Evolutionary conservation across 805 yeast genomes (phyloP).

Genomic region (Ogataea methanolica): DNA sequence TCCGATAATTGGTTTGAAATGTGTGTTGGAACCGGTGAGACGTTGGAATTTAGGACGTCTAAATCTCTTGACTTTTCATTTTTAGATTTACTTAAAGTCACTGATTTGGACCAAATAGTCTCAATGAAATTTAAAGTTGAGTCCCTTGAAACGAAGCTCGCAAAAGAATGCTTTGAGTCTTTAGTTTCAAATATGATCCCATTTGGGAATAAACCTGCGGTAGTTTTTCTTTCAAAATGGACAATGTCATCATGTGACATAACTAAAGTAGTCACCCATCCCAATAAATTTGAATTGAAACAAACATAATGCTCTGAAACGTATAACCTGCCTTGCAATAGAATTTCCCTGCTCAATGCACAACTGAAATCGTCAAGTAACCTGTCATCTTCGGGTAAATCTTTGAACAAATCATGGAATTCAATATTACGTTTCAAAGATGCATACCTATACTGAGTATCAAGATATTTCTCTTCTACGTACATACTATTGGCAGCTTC

Average conservation of each 20-base stretch:
- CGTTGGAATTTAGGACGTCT: constrained; percentile 16
- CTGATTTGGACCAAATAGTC: constrained; percentile 58
- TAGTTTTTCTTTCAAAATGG: constrained; percentile 71
- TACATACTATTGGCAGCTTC: constrained; percentile 40
- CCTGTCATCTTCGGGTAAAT: constrained; percentile 63
- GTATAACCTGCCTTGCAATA: constrained; percentile 83
- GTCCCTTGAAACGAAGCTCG: constrained; percentile 83
- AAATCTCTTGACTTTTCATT: constrained; percentile 23
- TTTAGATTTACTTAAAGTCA: constrained; percentile 24
- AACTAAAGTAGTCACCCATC: constrained; percentile 83
- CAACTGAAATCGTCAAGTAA: constrained; percentile 85
- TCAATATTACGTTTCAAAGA: constrained; percentile 60
- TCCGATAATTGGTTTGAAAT: constrained; percentile 15
- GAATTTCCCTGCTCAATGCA: constrained; percentile 81
- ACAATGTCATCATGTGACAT: constrained; percentile 68
- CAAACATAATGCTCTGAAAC: constrained; percentile 75
- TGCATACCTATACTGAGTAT: constrained; percentile 62
- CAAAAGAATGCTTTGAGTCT: constrained; percentile 68
- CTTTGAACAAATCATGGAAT: constrained; percentile 70
- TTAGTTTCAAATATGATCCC: constrained; percentile 72
- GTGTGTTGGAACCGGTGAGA: constrained; percentile 12
- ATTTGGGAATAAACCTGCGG: constrained; percentile 89
- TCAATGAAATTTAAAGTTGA: constrained; percentile 65
- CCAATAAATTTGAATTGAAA: constrained; percentile 81
- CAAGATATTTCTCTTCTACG: constrained; percentile 52